A percentile compares a stretch with the other conserved stretches of the same genome.
Evolutionary conservation across 192 early-diverging fungal species (phyloP).

Genomic region (Kappamyces sp.): DNA sequence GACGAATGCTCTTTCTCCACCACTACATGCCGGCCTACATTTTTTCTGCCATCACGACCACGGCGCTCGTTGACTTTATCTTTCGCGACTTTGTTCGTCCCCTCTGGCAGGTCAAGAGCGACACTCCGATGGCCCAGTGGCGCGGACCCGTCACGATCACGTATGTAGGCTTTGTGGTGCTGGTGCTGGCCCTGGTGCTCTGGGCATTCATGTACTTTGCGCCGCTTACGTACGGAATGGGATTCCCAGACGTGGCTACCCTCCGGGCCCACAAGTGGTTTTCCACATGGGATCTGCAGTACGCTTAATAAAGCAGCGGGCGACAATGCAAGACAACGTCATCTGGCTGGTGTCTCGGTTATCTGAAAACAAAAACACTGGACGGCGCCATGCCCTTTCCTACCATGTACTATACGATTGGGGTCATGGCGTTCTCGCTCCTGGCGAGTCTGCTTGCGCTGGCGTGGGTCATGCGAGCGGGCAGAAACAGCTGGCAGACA

Average conservation of each 20-base stretch:
- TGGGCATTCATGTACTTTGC: slow-evolving; percentile 71
- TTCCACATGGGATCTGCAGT: slow-evolving; percentile 81
- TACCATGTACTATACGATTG: too few relatives aligned
- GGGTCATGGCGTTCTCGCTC: too few relatives aligned
- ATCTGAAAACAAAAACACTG: too few relatives aligned
- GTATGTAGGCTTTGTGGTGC: slow-evolving; percentile 37
- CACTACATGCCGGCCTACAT: slow-evolving; percentile 89
- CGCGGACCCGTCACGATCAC: slow-evolving; percentile 24
- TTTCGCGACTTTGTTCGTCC: slow-evolving; percentile 13
- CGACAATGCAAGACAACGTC: too few relatives aligned
- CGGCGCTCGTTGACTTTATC: slow-evolving; percentile 73
- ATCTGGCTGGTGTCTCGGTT: too few relatives aligned
- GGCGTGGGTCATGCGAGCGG: too few relatives aligned
- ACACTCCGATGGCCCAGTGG: slow-evolving; percentile 28
- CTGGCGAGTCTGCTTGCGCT: too few relatives aligned
- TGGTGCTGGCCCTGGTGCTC: slow-evolving; percentile 39
- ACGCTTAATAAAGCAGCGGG: slow-evolving; percentile 27
- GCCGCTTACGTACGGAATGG: slow-evolving; percentile 81
- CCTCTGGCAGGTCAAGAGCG: slow-evolving; percentile 46
- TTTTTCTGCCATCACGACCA: slow-evolving; percentile 69
- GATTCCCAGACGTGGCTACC: slow-evolving; percentile 49
- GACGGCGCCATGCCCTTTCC: too few relatives aligned
- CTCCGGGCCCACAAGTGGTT: slow-evolving; percentile 66
- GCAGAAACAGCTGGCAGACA: too few relatives aligned
- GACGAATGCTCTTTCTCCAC: slow-evolving; percentile 86